These are phyloP conservation scores for Parathielavia appendiculata DNA, from an alignment of 495 filamentous ascomycete genomes.

Conservation along the genomic window DNA sequence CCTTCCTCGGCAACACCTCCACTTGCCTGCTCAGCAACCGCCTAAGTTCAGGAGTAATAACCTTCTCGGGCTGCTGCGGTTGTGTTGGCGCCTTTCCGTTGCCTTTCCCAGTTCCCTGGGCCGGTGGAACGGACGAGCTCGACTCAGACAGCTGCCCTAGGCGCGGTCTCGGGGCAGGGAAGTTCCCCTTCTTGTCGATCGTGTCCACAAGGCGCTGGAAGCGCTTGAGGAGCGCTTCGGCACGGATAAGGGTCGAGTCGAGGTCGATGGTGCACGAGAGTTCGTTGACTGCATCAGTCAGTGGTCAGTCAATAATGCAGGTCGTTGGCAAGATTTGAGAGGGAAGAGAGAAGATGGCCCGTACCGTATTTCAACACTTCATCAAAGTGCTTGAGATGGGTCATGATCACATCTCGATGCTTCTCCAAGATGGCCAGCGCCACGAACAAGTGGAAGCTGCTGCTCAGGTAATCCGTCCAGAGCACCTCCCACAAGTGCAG, in stretches of 20 bases:
- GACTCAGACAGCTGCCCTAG: background rate
- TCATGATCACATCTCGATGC: constrained; percentile 90
- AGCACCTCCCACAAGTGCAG: constrained; percentile 86
- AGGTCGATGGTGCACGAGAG: constrained; percentile 90
- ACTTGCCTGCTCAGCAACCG: constrained; percentile 68
- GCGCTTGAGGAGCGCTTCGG: constrained; percentile 79
- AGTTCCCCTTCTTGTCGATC: constrained; percentile 83
- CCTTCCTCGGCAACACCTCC: constrained; percentile 53
- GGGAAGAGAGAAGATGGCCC: constrained; percentile 28
- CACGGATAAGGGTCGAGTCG: constrained; percentile 72
- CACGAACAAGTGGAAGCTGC: constrained; percentile 90
- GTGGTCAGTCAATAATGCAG: background rate
- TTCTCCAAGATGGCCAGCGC: constrained; percentile 94
- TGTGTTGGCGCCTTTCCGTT: constrained; percentile 20
- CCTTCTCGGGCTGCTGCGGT: constrained; percentile 44
- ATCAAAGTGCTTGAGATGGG: constrained; percentile 89
- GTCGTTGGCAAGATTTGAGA: background rate
- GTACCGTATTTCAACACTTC: constrained; percentile 94
- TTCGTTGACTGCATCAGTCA: constrained; percentile 68
- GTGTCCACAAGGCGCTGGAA: constrained; percentile 84
- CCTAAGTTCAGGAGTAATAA: constrained; percentile 79
- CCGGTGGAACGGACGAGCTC: constrained; percentile 14
- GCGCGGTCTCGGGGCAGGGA: constrained; percentile 48
- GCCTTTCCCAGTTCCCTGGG: background rate
- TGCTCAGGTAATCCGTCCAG: constrained; percentile 88